Base-by-base conservation (phyloP, 345 rosid species). In the Lepidium didymum region DNA sequence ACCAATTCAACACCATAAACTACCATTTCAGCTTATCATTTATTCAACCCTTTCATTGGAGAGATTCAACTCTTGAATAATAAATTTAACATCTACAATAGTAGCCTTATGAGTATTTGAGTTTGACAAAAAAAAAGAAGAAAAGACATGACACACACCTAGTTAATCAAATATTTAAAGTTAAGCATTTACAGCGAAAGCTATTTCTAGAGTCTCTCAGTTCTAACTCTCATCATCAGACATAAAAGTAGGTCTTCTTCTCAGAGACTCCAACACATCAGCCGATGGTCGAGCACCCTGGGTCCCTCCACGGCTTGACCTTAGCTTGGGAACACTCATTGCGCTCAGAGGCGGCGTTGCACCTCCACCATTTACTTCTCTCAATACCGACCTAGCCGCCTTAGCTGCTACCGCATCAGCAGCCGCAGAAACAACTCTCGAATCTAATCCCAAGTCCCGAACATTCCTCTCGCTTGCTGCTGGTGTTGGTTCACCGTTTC, bases 311-410 rank as follows among this genome's bases (percentile, higher is more conserved):
- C 64, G 76, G 53, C 67, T 79, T 46, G 67, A 54, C 55, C 84
- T 87, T 64, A 91, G 85, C 73, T 87, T 91, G 4, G 96, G 99
- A 72, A 84, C 76, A 29, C 74, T 85, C 37, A 93, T 80, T 70
- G 97, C 75, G 52, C 85, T 83, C n/a, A 87, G 80, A 4, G 92
- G 88, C 14, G 96, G 87, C 4, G 96, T 84, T 4, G 69, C 40
- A 1, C 77, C 62, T 62, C 93, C 96, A 21, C 72, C 76, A 56
- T 86, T 87, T 56, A 89, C 84, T 70, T 87, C 92, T 81, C 76
- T 84, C 11, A 91, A 81, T 49, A 89, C 92, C 13, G 95, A 91
- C 54, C 83, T 78, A 7, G 87, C 91, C 6, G 70, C 80, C 56
- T 83, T 91, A 11, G 78, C 82, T 0, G 97, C 93, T 14, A 84